Conservation (phyloP, 257 asterid species). For the Rehmannia glutinosa region DNA sequence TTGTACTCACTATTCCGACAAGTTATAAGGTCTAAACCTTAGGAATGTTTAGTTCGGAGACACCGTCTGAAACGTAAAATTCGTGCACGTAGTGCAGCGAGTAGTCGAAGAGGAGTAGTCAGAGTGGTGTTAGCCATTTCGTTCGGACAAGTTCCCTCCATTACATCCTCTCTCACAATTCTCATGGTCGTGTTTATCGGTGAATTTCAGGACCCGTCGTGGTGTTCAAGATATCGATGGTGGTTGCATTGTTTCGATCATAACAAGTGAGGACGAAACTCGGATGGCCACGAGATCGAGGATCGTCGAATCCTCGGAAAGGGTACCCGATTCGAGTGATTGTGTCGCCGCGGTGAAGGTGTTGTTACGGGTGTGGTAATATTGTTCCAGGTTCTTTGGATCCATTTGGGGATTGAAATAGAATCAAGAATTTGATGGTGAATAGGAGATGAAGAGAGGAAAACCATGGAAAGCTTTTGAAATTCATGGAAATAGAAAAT, state of each 20-base stretch:
- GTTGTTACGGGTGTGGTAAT: slow-evolving; percentile 37
- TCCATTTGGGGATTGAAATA: slow-evolving; percentile 23
- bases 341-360: slow-evolving; percentile 45
- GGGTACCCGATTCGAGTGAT: slow-evolving; percentile 51
- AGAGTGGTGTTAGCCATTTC: slow-evolving; percentile 53
- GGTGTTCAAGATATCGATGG: slow-evolving; percentile 31
- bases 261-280: slow-evolving; percentile 46
- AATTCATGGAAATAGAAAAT: slow-evolving; percentile 26
- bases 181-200: slow-evolving; percentile 34
- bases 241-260: slow-evolving; percentile 24
- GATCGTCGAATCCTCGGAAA: slow-evolving; percentile 42
- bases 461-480: slow-evolving; percentile 21
- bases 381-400: slow-evolving; percentile 16
- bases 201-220: slow-evolving; percentile 34
- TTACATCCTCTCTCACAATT: slow-evolving; percentile 54
- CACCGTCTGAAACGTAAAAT: slow-evolving; percentile 61
- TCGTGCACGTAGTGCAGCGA: slow-evolving; percentile 27
- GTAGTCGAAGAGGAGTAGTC: slow-evolving; percentile 45
- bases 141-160: slow-evolving; percentile 40
- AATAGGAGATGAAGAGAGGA: slow-evolving; percentile 17
- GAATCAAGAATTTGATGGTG: slow-evolving; percentile 6
- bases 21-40: slow-evolving; percentile 8
- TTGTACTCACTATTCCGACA: slow-evolving; percentile 23
- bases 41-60: slow-evolving; percentile 18
- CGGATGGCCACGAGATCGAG: slow-evolving; percentile 67